Evolutionary conservation across 306 rosid genomes (phyloP), one percentile per base, ranked within the genome.

Genomic region (Castanea crenata): DNA sequence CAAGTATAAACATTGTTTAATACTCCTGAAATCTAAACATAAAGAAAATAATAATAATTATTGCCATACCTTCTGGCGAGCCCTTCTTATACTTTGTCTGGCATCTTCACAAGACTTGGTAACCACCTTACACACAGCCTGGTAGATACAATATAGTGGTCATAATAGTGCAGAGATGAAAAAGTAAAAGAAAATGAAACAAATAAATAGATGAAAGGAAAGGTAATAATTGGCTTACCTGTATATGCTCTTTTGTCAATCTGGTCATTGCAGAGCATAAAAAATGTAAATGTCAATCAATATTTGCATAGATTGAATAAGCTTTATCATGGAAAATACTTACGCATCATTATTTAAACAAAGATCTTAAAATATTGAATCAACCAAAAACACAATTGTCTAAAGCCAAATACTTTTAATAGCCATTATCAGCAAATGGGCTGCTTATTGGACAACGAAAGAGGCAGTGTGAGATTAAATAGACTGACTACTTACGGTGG

Each of bases 241-340:
- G 96, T 87, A 92, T 83, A 76, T 93, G 98, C 89, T 92, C 98
- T 85, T 93, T 90, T 73, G 98, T 95, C 90, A 95, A 91, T 61
- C 99, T 95, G 92, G 79, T 75, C 82, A 83, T 80, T 68, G 74
- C 57, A 79, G 41, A 80, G 55, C 27, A 61, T 16, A 56, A 74
- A 74, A 76, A 18, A 55, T n/a, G 61, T 65, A 67, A 62, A 76
- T 86, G 83, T 84, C 67, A 59, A 74, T 32, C 57, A 59, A 76
- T 49, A 14, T 63, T 54, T 56, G 29, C 49, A 57, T 58, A 65
- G 31, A 58, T 23, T 2, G 32, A 11, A 27, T 35, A 27, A 72
- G 34, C 21, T 54, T 20, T 49, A 49, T 29, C 5, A 5, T 64
- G 67, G 67, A 16, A 64, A 64, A 64, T 16, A 64, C 5, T 49